Percentiles rank a stretch among this genome's conserved stretches.
phyloP scores from a whole-genome alignment of 2,329 filamentous ascomycete genomes.

The Dactylella cylindrospora region DNA sequence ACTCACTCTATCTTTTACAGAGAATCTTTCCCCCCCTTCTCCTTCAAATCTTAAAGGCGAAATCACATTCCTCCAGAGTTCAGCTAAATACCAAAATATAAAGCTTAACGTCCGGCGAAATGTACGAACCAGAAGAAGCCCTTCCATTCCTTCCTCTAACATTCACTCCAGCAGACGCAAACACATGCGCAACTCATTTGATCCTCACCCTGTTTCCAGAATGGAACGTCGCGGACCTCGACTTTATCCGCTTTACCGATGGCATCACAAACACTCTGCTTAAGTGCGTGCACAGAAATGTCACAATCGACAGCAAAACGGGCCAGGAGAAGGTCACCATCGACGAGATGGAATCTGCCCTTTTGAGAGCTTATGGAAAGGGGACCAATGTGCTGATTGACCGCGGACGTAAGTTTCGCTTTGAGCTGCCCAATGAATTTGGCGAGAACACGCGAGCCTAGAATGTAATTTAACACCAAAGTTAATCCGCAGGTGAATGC shows the following conservation, averaged over 20 bases:
- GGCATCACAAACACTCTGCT: constrained; percentile 90
- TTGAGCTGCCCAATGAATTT: constrained; percentile 33
- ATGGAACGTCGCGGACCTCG: constrained; percentile 74
- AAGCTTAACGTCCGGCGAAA: too few relatives aligned
- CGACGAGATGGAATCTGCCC: constrained; percentile 74
- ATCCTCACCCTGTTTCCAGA: constrained; percentile 78
- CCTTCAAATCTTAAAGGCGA: not conserved
- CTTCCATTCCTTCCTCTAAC: constrained; percentile 65
- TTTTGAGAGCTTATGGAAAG: constrained; percentile 90
- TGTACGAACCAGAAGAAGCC: constrained; percentile 27
- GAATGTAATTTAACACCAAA: not conserved
- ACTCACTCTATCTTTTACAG: not conserved
- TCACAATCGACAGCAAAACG: constrained; percentile 20
- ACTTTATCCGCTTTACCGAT: constrained; percentile 90
- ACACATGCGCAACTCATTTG: constrained; percentile 75
- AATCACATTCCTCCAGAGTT: too few relatives aligned
- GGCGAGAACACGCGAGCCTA: not conserved
- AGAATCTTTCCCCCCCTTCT: not conserved
- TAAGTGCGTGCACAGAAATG: constrained; percentile 51
- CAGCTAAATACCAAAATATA: too few relatives aligned
- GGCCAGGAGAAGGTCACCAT: constrained; percentile 51
- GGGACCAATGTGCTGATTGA: constrained; percentile 95
- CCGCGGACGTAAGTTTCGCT: constrained; percentile 77
- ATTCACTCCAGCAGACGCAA: constrained; percentile 75
- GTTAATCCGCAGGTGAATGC: constrained; percentile 60